A percentile compares a stretch with the other conserved stretches of the same genome.
Evolutionary conservation across 805 yeast species (phyloP).

Genomic region (Komagataella ulmi): DNA sequence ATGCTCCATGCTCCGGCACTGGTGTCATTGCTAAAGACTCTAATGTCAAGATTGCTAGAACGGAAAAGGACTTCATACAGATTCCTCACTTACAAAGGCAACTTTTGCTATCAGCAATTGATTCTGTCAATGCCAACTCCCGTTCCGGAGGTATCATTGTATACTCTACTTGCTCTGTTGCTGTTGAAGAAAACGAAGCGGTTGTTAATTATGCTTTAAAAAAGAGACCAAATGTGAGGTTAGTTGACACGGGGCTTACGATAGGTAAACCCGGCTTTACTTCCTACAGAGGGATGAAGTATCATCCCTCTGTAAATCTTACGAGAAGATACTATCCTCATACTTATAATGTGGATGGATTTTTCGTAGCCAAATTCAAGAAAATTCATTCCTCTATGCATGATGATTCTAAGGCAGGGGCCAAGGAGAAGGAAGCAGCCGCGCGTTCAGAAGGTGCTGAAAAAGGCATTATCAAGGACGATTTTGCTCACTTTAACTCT

Average conservation of each 20-base stretch:
- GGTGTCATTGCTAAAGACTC: slow-evolving; percentile 98
- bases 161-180: slow-evolving; percentile 96
- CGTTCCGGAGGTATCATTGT: slow-evolving; percentile 89
- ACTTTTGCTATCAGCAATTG: slow-evolving; percentile 85
- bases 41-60: slow-evolving; percentile 83
- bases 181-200: slow-evolving; percentile 96
- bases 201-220: slow-evolving; percentile 96
- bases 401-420: slow-evolving; percentile 78
- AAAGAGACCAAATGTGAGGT: slow-evolving; percentile 90
- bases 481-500: slow-evolving; percentile 72
- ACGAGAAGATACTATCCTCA: slow-evolving; percentile 97
- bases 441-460: slow-evolving; percentile 76
- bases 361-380: slow-evolving; percentile 92
- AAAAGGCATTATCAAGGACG: slow-evolving; percentile 74
- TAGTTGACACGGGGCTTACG: slow-evolving; percentile 83
- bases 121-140: slow-evolving; percentile 89
- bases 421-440: slow-evolving; percentile 67
- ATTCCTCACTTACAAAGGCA: slow-evolving; percentile 96
- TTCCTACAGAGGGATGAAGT: slow-evolving; percentile 84
- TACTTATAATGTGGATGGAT: slow-evolving; percentile 96
- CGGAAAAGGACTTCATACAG: slow-evolving; percentile 92
- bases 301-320: slow-evolving; percentile 60
- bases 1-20: slow-evolving; percentile 99
- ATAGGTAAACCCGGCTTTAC: slow-evolving; percentile 96
- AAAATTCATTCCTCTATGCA: slow-evolving; percentile 80